Percentiles rank a stretch among this genome's conserved stretches.
Evolutionary conservation across 2,329 filamentous ascomycete genomes (phyloP).

Genomic region (Iodosphaeria phyllophila): DNA sequence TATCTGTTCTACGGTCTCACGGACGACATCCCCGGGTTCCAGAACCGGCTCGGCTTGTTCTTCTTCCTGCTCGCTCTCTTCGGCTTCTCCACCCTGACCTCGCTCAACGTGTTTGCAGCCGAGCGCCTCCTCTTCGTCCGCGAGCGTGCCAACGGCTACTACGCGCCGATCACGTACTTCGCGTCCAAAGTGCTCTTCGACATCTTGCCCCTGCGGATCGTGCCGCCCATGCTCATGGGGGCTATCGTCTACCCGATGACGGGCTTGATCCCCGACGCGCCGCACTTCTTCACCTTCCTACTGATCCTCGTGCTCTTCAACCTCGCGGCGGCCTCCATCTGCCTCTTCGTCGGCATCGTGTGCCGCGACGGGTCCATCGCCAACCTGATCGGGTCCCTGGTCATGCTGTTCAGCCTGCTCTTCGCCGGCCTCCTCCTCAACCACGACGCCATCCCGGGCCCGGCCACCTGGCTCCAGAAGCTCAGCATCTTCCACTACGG

Average conservation of each 20-base stretch:
- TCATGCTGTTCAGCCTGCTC: constrained; percentile 93
- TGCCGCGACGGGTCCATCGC: constrained; percentile 85
- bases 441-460: constrained; percentile 74
- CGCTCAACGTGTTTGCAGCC: constrained; percentile 78
- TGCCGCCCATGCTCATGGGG: constrained; percentile 89
- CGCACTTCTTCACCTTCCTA: constrained; percentile 81
- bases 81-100: constrained; percentile 90
- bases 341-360: constrained; percentile 87
- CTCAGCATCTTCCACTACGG: constrained; percentile 97
- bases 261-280: constrained; percentile 62
- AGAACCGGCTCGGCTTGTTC: constrained; percentile 91
- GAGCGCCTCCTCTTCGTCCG: constrained; percentile 83
- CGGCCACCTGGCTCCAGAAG: constrained; percentile 77
- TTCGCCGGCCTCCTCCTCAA: constrained; percentile 92
- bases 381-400: constrained; percentile 80
- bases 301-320: constrained; percentile 91
- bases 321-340: constrained; percentile 80
- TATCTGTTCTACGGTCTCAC: constrained; percentile 94
- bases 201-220: constrained; percentile 80
- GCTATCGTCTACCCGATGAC: constrained; percentile 97
- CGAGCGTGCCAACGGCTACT: constrained; percentile 93
- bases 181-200: constrained; percentile 95
- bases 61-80: constrained; percentile 94
- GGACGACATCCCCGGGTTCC: constrained; percentile 92
- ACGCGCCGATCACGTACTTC: constrained; percentile 86